Base-by-base conservation (phyloP, 31 red algal genomes). In the Bonnemaisonia californica region DNA sequence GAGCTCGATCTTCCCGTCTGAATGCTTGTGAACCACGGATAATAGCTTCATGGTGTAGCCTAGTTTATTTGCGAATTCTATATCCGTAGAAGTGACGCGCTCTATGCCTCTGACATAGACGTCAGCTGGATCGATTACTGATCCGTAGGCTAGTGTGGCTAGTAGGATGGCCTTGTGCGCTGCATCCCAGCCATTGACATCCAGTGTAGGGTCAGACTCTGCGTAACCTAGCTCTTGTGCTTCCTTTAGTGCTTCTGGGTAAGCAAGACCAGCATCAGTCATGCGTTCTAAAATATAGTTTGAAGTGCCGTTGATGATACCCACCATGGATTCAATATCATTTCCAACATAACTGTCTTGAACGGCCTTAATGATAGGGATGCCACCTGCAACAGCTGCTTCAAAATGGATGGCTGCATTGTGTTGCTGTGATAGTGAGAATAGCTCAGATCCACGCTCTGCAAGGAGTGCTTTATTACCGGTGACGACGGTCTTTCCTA, bases 391-490 rank as follows among this genome's bases (percentile, higher is more conserved):
- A 21, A 64, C 74, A 77, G 55, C 24, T 23, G 74, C 74, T 64
- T 77, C 74, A 64, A 33, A 77, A 27, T 30, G 8, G 31, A 77
- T 8, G 8, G 13, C 24, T 8, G 26, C 69, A 27, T 27, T 35
- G 16, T 72, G 12, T 35, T 38, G 30, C 13, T 72, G 18, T 16
- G 69, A 19, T 11, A 47, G 18, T 48, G 9, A 8, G 12, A 19
- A 13, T 45, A 72, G 26, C 38, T 40, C 69, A 47, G 21, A 11
- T 18, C 74, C 74, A 35, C 21, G 56, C n/a, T 64, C 33, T 62
- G 74, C 74, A 32, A 77, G 47, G 7, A 77, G 27, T n/a, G 51
- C 74, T 77, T 77, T 77, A 30, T 77, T 77, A n/a, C 57, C 74
- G 9, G 74, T 77, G 9, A 77, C 55, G n/a, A 77, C 74, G 9